Conservation (phyloP, 176 grass and related monocot species). For the Elaeis guineensis region DNA sequence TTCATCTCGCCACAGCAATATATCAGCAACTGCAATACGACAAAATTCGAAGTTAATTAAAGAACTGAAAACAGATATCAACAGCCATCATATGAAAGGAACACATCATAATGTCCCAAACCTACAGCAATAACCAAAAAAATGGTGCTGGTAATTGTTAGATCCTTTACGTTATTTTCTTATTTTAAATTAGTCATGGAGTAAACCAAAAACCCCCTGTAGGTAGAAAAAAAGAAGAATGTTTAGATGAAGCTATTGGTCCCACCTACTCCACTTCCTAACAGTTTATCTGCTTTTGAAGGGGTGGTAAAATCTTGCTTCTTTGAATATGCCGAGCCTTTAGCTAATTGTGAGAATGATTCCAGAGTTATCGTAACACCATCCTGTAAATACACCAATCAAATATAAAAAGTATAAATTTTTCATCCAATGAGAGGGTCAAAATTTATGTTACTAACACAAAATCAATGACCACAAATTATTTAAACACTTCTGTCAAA, state of each 20-base stretch:
- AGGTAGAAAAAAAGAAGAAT: no score
- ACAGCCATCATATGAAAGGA: no score
- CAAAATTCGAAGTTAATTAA: not conserved
- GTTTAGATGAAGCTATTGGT: constrained; percentile 12
- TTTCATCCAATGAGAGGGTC: constrained; percentile 1
- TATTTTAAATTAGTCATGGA: not conserved
- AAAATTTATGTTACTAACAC: no score
- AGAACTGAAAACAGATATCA: no score
- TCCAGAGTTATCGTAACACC: constrained; percentile 40
- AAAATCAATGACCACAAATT: no score
- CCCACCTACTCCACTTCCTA: constrained; percentile 80
- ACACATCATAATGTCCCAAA: no score
- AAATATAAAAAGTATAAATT: constrained; percentile 17
- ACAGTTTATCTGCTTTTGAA: constrained; percentile 62
- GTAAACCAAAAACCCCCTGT: no score
- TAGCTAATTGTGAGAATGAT: constrained; percentile 54
- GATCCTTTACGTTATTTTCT: not conserved
- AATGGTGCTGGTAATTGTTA: no score
- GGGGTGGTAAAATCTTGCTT: constrained; percentile 26
- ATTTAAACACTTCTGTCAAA: no score
- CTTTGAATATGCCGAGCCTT: constrained; percentile 31
- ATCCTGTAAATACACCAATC: constrained; percentile 46
- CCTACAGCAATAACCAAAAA: no score
- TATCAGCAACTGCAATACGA: constrained; percentile 64
- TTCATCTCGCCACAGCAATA: constrained; percentile 97